Base-by-base conservation (phyloP, 371 early-diverging fungal genomes). In the Chytridiales sp. region DNA sequence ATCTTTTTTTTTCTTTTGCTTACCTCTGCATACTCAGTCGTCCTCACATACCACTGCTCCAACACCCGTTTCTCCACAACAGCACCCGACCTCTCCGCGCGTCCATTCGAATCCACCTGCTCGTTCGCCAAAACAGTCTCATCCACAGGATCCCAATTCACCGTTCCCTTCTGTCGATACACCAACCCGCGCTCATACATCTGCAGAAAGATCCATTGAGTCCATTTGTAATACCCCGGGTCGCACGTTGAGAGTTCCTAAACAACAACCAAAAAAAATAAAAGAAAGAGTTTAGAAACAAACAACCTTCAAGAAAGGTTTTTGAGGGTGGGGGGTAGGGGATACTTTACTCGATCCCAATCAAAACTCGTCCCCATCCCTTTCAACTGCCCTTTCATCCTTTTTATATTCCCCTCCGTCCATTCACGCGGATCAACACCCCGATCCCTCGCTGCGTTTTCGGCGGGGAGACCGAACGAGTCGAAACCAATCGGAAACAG, bases 401-500 rank as follows among this genome's bases (percentile, higher is more conserved):
- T 56, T 0, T 51, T 74, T 40, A 97, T 93, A 61, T 95, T 97
- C 27, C 70, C 68, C 15, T 68, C 59, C 0, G 95, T 94, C 95
- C 95, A 94, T 17, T 85, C 86, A 3, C 74, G 72, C 3, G 98
- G 97, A 35, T 85, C 83, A 34, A 88, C 75, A 4, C 84, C 82
- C 17, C 91, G 83, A 64, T 94, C 92, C 34, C 95, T 90, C 1
- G 99, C 99, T 0, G 94, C 95, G 72, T 99, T 98, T 69, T 99
- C 99, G 13, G 97, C 98, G 0, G 99, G 99, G 13, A 98, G 83
- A 3, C 99, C 99, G 79, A 98, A 99, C 5, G 98, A 94, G 70
- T 99, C 99, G 91, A 98, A 98, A 3, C 98, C 99, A 88, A 98
- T 98, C 0, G 99, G 95, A 71, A 90, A 91, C 0, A 95, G 64